Evolutionary conservation across 306 rosid species (phyloP), one percentile per base, ranked within the genome.

Genomic region (Medicago ruthenica): DNA sequence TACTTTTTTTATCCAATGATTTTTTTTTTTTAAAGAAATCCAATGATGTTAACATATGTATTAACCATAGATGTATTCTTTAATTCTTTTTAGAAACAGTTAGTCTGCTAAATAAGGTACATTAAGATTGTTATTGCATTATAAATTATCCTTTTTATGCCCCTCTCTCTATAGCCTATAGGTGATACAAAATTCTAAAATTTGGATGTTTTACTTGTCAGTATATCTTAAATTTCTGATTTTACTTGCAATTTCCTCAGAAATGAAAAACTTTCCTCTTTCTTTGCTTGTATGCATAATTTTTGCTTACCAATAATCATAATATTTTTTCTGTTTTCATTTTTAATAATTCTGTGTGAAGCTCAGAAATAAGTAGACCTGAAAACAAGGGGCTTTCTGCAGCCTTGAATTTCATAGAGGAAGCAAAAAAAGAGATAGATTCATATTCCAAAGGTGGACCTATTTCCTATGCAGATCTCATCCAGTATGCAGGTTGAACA

Each of bases 331-430:
- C 65, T 51, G 45, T 64, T 62, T 37, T 79, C n/a, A n/a, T 73
- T 76, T 70, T 74, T 86, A 14, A 15, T 53, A 70, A 47, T 67
- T 83, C 81, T 80, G 66, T 82, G 21, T 85, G 87, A 87, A 95
- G 98, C 86, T 87, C 97, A 89, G 98, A 95, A 89, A 87, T 90
- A 80, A 85, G 86, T 84, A 92, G 99, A 87, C 89, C 99, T 70
- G 99, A 95, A 87, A 95, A 95, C 71, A 76, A 83, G 78, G 89
- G 90, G 39, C 86, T 95, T 44, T 75, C 93, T 57, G 83, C 87
- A 45, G 93, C 99, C 77, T 62, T 95, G 79, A 89, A 81, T 77
- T 86, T 95, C 10, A 9, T 92, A 81, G 97, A 92, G 73, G 91
- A 85, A 86, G 93, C 90, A 21, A 95, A 95, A 84, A 95, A 86